Evolutionary conservation across 2,329 filamentous ascomycete genomes (phyloP).

Genomic region (Didymella exigua): DNA sequence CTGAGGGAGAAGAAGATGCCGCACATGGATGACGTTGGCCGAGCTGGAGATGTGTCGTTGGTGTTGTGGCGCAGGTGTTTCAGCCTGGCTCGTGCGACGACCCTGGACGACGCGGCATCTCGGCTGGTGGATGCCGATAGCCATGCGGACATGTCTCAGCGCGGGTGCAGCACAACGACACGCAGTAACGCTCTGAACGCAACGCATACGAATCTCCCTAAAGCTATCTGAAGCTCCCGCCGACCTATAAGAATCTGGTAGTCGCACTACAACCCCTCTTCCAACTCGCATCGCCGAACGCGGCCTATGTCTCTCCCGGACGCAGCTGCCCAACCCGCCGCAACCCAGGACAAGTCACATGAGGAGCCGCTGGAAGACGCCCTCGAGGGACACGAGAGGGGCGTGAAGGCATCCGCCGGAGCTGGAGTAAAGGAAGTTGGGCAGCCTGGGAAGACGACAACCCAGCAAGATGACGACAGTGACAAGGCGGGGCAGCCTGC

Average conservation of each 20-base stretch:
- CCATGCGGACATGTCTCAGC: slow-evolving; percentile 20
- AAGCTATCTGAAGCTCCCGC: slow-evolving; percentile 11
- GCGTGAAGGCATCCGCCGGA: neutral
- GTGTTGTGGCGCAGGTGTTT: slow-evolving; percentile 17
- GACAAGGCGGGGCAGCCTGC: slow-evolving; percentile 32
- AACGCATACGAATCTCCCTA: neutral
- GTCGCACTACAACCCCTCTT: slow-evolving; percentile 4
- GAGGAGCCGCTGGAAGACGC: slow-evolving; percentile 29
- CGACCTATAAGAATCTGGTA: slow-evolving; percentile 31
- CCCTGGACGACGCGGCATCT: slow-evolving; percentile 11
- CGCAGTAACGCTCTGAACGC: slow-evolving; percentile 3
- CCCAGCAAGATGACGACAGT: slow-evolving; percentile 3
- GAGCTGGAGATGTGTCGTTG: slow-evolving; percentile 17
- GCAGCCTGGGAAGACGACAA: neutral
- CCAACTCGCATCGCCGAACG: slow-evolving; percentile 22
- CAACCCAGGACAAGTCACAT: slow-evolving; percentile 26
- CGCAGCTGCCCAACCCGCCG: slow-evolving; percentile 39
- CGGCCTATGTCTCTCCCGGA: slow-evolving; percentile 47
- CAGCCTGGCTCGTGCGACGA: slow-evolving; percentile 2
- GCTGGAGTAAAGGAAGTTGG: neutral
- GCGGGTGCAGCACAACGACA: slow-evolving; percentile 20
- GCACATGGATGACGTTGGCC: slow-evolving; percentile 35
- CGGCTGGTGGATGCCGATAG: slow-evolving; percentile 31
- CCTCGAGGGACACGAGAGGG: slow-evolving; percentile 11
- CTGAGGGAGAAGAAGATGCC: slow-evolving; percentile 61